Base-by-base conservation (phyloP, 164 flowering plant species). In the Amborella trichopoda region DNA sequence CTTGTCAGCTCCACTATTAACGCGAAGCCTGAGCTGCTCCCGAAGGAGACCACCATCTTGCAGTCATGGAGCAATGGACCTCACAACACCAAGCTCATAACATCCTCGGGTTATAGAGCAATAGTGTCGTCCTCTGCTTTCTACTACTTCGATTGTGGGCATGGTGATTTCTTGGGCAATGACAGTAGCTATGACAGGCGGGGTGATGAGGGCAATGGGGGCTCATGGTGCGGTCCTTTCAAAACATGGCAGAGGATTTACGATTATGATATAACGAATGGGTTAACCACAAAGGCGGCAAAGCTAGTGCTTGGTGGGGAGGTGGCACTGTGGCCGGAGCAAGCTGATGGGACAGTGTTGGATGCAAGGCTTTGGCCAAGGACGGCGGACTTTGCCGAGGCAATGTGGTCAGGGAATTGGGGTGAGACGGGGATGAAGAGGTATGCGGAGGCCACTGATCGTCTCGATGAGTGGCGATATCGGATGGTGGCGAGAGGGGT, bases 281-380 rank as follows among this genome's bases (percentile, higher is more conserved):
- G 89, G 22, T 48, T 90, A 60, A 81, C 20, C 2, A 66, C 66
- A 48, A 70, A 55, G 26, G 83, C 85, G 55, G 71, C 81, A 0
- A 59, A 61, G 60, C 28, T 86, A 61, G 94, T 90, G 26, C 16
- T 90, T 2, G 98, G 98, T 6, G 95, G 94, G 5, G 98, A 90
- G 65, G 98, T 86, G 49, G 95, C 91, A 11, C 56, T 90, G 46
- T 90, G 95, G 98, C 81, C 95, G 1, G 98, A 86, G 63, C 98
- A 86, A 48, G 86, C 98, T 0, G 98, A 83, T 48, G 43, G 74
- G 0, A 76, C 78, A 0, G 95, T 83, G 20, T 40, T 90, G 60
- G 98, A 90, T 41, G 52, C 71, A 0, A 61, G 89, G 38, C 18
- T 90, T 9, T 90, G 97, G 95, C 98, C 95, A 0, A 56, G 95